Evolutionary conservation across 163 green algal genomes (phyloP).

Genomic region (Picocystis sp.): DNA sequence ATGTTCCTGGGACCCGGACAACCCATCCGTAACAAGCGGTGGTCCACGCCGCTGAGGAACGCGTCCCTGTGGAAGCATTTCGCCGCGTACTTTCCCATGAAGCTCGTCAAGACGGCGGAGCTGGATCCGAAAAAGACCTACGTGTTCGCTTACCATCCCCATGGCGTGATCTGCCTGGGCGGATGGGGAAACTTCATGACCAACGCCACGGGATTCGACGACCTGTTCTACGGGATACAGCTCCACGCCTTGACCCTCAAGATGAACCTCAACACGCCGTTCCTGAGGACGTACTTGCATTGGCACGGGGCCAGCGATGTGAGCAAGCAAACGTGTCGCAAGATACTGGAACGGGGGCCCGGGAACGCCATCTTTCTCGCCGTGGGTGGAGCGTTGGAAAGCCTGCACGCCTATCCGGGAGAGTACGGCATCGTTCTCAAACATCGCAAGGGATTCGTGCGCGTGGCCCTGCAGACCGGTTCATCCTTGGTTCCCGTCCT

Average conservation of each 20-base stretch:
- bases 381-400: slow-evolving; percentile 26
- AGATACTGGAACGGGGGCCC: not conserved
- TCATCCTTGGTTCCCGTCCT: slow-evolving; percentile 41
- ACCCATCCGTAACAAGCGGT: too few species aligned
- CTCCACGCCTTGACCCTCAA: slow-evolving; percentile 18
- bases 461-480: slow-evolving; percentile 34
- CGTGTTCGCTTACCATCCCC: slow-evolving; percentile 30
- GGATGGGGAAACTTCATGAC: slow-evolving; percentile 25
- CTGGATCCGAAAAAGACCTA: slow-evolving; percentile 27
- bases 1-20: too few species aligned
- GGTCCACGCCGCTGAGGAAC: too few species aligned
- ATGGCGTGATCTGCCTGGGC: slow-evolving; percentile 29
- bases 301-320: slow-evolving; percentile 24
- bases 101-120: slow-evolving; percentile 30
- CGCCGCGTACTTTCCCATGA: slow-evolving; percentile 20
- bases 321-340: slow-evolving; percentile 15
- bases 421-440: slow-evolving; percentile 32
- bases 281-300: slow-evolving; percentile 37
- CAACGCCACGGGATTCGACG: slow-evolving; percentile 28
- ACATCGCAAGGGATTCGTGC: slow-evolving; percentile 35
- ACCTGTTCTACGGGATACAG: slow-evolving; percentile 31
- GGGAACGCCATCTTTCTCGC: slow-evolving; percentile 17
- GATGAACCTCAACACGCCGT: slow-evolving; percentile 32
- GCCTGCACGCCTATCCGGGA: slow-evolving; percentile 13
- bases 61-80: slow-evolving; percentile 15